Evolutionary conservation across 805 yeast genomes (phyloP), one percentile per base, ranked within the genome.

Genomic region (Grigorovia transvaalensis): DNA sequence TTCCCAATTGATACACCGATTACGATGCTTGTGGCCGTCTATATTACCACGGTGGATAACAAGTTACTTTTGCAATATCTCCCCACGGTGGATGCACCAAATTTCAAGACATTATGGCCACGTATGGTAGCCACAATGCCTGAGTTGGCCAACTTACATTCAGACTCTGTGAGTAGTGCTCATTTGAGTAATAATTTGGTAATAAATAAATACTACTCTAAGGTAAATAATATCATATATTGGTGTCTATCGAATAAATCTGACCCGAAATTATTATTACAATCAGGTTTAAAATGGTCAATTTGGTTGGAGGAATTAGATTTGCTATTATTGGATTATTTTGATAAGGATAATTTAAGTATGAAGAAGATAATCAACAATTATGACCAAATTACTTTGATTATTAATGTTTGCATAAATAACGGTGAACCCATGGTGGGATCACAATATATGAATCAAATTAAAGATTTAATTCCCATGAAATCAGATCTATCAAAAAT

Each of bases 381-480:
- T 61, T 76, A 75, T 56, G 95, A 88, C 60, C 79, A 85, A 1
- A 67, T 89, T 46, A 76, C 85, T 35, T 71, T 88, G 58, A 67
- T 91, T 41, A 69, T 90, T 54, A 84, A 81, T 60, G 93, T 86
- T 61, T 79, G 87, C 80, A 62, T 89, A 13, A 95, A 88, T 58
- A 82, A 80, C 43, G 90, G 91, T 3, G 73, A 76, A 38, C 95
- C 96, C 2, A 78, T 78, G 56, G 71, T 78, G 47, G 81, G 88
- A 0, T 96, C 89, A 56, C 72, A 80, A 50, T 55, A 87, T 43
- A 53, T 51, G 19, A 64, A 88, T 63, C 76, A 79, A 47, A 64
- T 91, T 40, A 72, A 80, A 50, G 91, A 85, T 50, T 66, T 82
- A 9, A 81, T 89, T 0, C 95, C 95, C 9, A 75, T 59, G 44